Percentiles rank a stretch among this genome's conserved stretches.
Conservation (phyloP, 2,329 filamentous ascomycete genomes). For the Blumeriella jaapii region DNA sequence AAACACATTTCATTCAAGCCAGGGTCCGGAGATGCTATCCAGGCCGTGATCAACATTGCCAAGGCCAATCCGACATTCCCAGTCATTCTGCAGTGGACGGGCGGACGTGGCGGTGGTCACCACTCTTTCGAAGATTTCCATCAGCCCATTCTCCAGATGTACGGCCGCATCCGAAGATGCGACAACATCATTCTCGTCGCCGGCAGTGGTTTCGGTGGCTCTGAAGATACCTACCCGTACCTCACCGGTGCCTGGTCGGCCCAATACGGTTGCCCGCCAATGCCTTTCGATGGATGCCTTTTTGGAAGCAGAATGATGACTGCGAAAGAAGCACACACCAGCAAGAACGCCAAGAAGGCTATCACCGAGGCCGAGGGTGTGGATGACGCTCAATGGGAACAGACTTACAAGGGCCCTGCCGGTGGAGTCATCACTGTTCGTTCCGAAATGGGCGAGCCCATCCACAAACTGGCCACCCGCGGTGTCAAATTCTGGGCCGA, state of each 20-base stretch:
- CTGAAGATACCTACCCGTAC: conserved; percentile 87
- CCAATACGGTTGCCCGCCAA: conserved; percentile 75
- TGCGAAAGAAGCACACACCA: conserved; percentile 83
- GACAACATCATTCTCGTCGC: conserved; percentile 83
- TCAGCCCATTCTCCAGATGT: conserved; percentile 83
- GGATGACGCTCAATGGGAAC: conserved; percentile 76
- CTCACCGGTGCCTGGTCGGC: conserved; percentile 82
- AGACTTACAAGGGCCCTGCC: conserved; percentile 82
- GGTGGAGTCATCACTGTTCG: conserved; percentile 93
- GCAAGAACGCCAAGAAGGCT: conserved; percentile 75
- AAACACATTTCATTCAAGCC: conserved; percentile 96
- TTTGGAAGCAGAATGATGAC: conserved; percentile 94
- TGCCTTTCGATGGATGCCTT: conserved; percentile 88
- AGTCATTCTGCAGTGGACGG: conserved; percentile 90
- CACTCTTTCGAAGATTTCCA: conserved; percentile 96
- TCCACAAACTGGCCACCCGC: conserved; percentile 94
- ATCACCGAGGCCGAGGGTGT: conserved; percentile 79
- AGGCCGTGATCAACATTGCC: conserved; percentile 83
- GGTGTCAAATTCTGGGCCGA: conserved; percentile 96
- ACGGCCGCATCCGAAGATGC: conserved; percentile 72
- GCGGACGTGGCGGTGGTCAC: conserved; percentile 84
- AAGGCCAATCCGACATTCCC: conserved; percentile 91
- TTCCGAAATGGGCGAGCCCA: conserved; percentile 98
- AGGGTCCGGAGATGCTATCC: conserved; percentile 77
- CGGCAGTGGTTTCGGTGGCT: conserved; percentile 82